Evolutionary conservation across 148 eudicot genomes (phyloP).

Genomic region (Camellia lanceoleosa): DNA sequence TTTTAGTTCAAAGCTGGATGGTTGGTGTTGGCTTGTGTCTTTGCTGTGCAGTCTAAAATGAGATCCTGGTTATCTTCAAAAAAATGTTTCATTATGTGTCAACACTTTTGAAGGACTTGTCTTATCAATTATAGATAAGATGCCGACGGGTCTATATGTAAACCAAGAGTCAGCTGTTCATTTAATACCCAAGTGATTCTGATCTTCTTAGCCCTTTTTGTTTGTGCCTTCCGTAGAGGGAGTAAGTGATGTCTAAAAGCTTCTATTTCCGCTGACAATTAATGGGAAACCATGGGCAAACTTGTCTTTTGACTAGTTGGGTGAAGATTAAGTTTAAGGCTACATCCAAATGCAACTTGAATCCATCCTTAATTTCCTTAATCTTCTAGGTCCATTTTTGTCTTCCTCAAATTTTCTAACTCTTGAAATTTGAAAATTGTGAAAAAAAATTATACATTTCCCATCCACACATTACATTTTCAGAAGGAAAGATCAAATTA

Average conservation of each 20-base stretch:
- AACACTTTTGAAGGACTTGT: neutral
- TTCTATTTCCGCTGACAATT: neutral
- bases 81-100: neutral
- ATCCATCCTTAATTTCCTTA: neutral
- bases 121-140: neutral
- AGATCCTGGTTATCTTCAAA: no score
- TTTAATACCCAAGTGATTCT: neutral
- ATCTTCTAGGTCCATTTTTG: neutral
- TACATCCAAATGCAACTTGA: neutral
- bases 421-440: neutral
- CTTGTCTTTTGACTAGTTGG: neutral
- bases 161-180: neutral
- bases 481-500: no score
- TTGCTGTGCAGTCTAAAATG: no score
- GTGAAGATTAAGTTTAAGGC: neutral
- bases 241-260: neutral
- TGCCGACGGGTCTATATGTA: neutral
- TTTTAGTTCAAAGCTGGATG: no score
- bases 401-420: neutral
- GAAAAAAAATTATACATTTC: neutral
- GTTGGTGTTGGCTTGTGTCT: no score
- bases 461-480: no score
- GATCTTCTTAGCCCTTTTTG: neutral
- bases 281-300: neutral
- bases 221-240: neutral